Percentiles rank a stretch among this genome's conserved stretches.
Evolutionary conservation across 805 yeast genomes (phyloP).

Genomic region (Candida hungchunana): DNA sequence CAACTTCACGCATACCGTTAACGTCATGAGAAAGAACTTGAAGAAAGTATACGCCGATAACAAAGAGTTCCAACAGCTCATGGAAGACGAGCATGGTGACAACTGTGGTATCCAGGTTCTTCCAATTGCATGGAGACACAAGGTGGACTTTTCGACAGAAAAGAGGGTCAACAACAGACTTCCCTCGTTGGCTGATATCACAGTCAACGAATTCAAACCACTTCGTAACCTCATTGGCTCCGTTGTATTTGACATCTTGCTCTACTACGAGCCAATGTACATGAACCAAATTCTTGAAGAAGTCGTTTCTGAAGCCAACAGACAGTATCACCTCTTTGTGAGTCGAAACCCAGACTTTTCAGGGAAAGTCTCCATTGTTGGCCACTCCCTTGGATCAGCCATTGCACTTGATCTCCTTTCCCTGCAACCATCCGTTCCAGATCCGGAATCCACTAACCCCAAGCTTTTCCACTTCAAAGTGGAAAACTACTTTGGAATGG

Average conservation of each 20-base stretch:
- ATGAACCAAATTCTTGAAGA: constrained; percentile 54
- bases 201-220: constrained; percentile 73
- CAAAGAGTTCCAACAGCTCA: constrained; percentile 30
- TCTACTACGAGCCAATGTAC: constrained; percentile 72
- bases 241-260: constrained; percentile 76
- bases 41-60: constrained; percentile 46
- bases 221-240: constrained; percentile 80
- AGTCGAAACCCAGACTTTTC: constrained; percentile 65
- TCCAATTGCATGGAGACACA: constrained; percentile 91
- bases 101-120: constrained; percentile 74
- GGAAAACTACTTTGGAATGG: constrained; percentile 72
- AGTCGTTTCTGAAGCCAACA: constrained; percentile 62
- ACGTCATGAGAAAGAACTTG: constrained; percentile 51
- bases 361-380: constrained; percentile 81
- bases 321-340: constrained; percentile 52
- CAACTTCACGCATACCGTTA: constrained; percentile 82
- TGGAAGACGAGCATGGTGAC: constrained; percentile 30
- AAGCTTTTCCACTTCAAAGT: constrained; percentile 62
- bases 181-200: constrained; percentile 68
- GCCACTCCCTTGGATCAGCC: constrained; percentile 91
- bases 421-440: constrained; percentile 30
- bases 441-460: constrained; percentile 28
- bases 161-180: constrained; percentile 39
- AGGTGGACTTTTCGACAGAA: constrained; percentile 56
- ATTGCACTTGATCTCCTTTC: constrained; percentile 73